Conservation (phyloP, 768 basidiomycete genomes). For the Podaxis pistillaris region DNA sequence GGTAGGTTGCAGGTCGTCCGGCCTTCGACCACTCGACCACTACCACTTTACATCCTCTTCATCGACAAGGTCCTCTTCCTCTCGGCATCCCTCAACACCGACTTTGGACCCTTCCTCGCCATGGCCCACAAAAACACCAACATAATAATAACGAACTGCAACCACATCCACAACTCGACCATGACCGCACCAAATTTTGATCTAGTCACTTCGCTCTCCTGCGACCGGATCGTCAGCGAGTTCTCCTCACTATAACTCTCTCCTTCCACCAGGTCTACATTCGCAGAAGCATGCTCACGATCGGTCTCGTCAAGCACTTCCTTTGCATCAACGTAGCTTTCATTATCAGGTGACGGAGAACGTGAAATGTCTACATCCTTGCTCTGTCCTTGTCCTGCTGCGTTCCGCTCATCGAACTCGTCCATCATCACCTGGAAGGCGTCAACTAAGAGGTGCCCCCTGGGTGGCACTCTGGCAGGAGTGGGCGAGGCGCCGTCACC, state of each 20-base stretch:
- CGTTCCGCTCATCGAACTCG: constrained; percentile 5
- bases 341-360: constrained; percentile 12
- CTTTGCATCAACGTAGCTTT: constrained; percentile 8
- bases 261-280: neutral
- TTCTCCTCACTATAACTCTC: constrained; percentile 11
- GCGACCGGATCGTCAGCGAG: neutral
- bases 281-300: constrained; percentile 1
- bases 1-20: neutral
- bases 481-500: neutral
- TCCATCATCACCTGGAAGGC: constrained; percentile 14
- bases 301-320: constrained; percentile 10
- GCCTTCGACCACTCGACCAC: constrained; percentile 10
- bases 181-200: constrained; percentile 40
- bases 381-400: neutral
- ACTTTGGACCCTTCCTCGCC: constrained; percentile 74
- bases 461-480: neutral
- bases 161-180: constrained; percentile 80
- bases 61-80: constrained; percentile 19
- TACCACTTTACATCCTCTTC: constrained; percentile 5
- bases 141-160: constrained; percentile 76
- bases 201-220: constrained; percentile 19
- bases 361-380: neutral
- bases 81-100: constrained; percentile 51
- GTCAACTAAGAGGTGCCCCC: constrained; percentile 2
- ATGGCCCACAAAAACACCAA: constrained; percentile 79